Conservation (phyloP, 805 yeast species). For the Candida tibetensis region DNA sequence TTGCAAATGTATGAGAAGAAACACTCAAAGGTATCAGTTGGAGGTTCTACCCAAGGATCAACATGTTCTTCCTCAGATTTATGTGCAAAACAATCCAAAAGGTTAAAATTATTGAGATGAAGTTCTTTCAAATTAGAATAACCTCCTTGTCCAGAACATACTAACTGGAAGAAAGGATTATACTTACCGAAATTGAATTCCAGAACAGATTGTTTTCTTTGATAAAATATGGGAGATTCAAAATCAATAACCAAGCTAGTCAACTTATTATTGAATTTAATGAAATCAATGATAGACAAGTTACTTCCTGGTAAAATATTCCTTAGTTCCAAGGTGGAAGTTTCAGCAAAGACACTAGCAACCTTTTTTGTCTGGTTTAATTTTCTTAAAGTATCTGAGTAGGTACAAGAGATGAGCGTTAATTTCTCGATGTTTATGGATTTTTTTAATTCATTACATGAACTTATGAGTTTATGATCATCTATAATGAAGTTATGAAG, state of each 20-base stretch:
- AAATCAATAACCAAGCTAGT: constrained; percentile 45
- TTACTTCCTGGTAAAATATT: constrained; percentile 44
- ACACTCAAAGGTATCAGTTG: constrained; percentile 21
- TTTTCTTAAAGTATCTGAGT: constrained; percentile 15
- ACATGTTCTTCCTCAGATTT: neutral
- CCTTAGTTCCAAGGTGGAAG: constrained; percentile 34
- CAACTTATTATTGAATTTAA: constrained; percentile 34
- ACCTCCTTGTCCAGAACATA: constrained; percentile 36
- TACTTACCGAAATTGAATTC: constrained; percentile 32
- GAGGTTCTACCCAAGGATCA: constrained; percentile 18
- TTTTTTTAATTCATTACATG: neutral
- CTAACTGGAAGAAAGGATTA: constrained; percentile 23
- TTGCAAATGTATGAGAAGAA: constrained; percentile 15
- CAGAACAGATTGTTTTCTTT: constrained; percentile 10
- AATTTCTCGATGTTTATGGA: constrained; percentile 12
- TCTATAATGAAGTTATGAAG: constrained; percentile 50
- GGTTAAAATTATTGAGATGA: constrained; percentile 31
- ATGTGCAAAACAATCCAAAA: constrained; percentile 16
- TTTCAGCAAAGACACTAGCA: constrained; percentile 40
- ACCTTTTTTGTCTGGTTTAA: constrained; percentile 9
- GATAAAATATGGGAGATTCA: constrained; percentile 45
- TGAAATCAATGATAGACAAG: constrained; percentile 48
- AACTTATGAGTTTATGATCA: constrained; percentile 24
- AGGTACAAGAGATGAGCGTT: constrained; percentile 20
- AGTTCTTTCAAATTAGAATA: constrained; percentile 26